phyloP scores from a whole-genome alignment of 371 early-diverging fungal species.

The Lichtheimia hyalospora region DNA sequence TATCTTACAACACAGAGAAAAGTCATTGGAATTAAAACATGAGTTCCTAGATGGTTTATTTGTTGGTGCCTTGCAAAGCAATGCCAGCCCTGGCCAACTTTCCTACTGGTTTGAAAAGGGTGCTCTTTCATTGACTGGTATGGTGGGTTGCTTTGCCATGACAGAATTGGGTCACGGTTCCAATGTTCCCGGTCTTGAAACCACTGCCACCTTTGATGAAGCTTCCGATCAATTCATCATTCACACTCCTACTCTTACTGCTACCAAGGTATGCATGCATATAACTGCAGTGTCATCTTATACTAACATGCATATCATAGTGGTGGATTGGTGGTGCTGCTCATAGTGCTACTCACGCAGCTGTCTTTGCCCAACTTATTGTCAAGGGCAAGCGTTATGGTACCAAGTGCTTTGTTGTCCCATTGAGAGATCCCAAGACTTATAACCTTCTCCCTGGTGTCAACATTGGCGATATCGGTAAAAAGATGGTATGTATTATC shows the following conservation, averaged over 20 bases:
- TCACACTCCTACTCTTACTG: constrained; percentile 88
- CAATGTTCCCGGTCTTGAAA: constrained; percentile 91
- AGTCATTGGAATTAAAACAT: neutral
- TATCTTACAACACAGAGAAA: neutral
- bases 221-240: constrained; percentile 84
- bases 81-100: constrained; percentile 85
- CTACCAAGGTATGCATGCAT: constrained; percentile 64
- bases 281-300: too few species aligned
- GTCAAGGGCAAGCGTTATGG: constrained; percentile 79
- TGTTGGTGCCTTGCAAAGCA: constrained; percentile 87
- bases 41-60: constrained; percentile 70
- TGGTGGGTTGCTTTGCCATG: constrained; percentile 92
- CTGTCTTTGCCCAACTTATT: constrained; percentile 80
- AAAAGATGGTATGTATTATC: constrained; percentile 57
- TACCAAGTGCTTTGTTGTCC: constrained; percentile 78
- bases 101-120: constrained; percentile 90
- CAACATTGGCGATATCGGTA: constrained; percentile 72
- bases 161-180: constrained; percentile 90
- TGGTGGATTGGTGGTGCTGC: constrained; percentile 98
- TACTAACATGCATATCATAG: constrained; percentile 9
- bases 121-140: constrained; percentile 76
- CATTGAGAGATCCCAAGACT: constrained; percentile 64
- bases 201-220: constrained; percentile 89
- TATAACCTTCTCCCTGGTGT: constrained; percentile 60
- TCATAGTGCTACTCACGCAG: constrained; percentile 83